Conservation (phyloP, 331 rosid genomes). For the Acacia pycnantha region DNA sequence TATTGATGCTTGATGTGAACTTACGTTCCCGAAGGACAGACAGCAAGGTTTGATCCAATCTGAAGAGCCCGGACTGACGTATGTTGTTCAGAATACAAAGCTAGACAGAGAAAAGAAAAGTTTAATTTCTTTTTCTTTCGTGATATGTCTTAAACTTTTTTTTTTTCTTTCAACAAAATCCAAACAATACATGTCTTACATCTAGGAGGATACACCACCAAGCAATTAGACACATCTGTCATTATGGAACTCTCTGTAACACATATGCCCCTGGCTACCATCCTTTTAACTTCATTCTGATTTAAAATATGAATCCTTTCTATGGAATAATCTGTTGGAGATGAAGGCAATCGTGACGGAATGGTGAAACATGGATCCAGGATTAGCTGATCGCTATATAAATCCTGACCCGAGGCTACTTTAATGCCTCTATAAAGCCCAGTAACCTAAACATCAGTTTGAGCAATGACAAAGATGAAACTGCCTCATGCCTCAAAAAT, state of each 20-base stretch:
- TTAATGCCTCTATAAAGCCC: conserved; percentile 79
- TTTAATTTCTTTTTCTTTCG: conserved; percentile 24
- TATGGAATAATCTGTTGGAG: conserved; percentile 35
- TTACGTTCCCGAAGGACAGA: conserved; percentile 87
- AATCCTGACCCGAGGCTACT: conserved; percentile 85
- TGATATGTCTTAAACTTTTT: not conserved
- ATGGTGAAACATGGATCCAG: conserved; percentile 68
- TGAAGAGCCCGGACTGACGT: conserved; percentile 77
- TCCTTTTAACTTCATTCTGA: conserved; percentile 48
- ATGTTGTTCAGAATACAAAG: conserved; percentile 77
- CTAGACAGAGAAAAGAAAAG: conserved; percentile 38
- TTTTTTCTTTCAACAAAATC: conserved; percentile 20
- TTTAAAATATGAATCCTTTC: conserved; percentile 47
- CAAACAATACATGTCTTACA: conserved; percentile 50
- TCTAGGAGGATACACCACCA: conserved; percentile 83
- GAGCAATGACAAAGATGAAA: conserved; percentile 30
- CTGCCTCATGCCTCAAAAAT: conserved; percentile 19
- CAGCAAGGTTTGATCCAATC: conserved; percentile 70
- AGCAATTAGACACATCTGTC: conserved; percentile 57
- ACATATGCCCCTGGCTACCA: conserved; percentile 93
- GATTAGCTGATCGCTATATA: conserved; percentile 68
- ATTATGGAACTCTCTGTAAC: conserved; percentile 66
- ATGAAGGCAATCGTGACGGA: conserved; percentile 36
- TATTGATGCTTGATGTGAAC: conserved; percentile 29
- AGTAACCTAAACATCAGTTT: conserved; percentile 50